Conservation (phyloP, 306 rosid genomes). For the Sicyos baderoa region DNA sequence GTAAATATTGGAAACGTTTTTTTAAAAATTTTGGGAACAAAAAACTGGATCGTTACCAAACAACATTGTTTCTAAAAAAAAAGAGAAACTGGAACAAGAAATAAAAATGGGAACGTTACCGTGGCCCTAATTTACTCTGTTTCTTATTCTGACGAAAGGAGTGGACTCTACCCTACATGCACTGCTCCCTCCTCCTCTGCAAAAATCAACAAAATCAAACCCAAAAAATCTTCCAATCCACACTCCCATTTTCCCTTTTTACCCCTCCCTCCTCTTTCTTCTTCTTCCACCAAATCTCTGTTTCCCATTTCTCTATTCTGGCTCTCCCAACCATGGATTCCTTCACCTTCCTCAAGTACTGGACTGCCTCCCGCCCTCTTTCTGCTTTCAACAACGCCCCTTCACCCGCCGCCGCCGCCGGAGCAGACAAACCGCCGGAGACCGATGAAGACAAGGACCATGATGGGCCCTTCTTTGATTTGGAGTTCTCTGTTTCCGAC, state of each 20-base stretch:
- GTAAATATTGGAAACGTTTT: too few relatives aligned
- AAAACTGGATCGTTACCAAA: too few relatives aligned
- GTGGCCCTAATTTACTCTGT: slow-evolving; percentile 23
- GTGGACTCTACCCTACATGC: slow-evolving; percentile 22
- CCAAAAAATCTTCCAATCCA: background rate
- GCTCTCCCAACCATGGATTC: slow-evolving; percentile 99
- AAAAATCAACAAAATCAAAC: slow-evolving; percentile 31
- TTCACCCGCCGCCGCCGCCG: slow-evolving; percentile 32
- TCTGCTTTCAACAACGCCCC: background rate
- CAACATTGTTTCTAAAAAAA: too few relatives aligned
- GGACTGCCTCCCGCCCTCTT: slow-evolving; percentile 38
- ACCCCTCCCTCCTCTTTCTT: background rate
- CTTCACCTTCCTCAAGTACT: slow-evolving; percentile 87
- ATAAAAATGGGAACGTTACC: too few relatives aligned
- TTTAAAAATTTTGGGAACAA: too few relatives aligned
- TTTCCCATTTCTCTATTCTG: slow-evolving; percentile 43
- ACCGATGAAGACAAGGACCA: slow-evolving; percentile 17
- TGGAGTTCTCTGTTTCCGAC: slow-evolving; percentile 66
- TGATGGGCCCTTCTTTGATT: slow-evolving; percentile 87
- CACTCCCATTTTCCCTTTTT: background rate
- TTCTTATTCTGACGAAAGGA: slow-evolving; percentile 21
- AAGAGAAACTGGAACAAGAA: too few relatives aligned
- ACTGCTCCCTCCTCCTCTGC: too few relatives aligned
- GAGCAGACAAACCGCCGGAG: slow-evolving; percentile 15
- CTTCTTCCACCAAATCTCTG: background rate